phyloP scores from a whole-genome alignment of 257 asterid genomes.

The Osmanthus fragrans region DNA sequence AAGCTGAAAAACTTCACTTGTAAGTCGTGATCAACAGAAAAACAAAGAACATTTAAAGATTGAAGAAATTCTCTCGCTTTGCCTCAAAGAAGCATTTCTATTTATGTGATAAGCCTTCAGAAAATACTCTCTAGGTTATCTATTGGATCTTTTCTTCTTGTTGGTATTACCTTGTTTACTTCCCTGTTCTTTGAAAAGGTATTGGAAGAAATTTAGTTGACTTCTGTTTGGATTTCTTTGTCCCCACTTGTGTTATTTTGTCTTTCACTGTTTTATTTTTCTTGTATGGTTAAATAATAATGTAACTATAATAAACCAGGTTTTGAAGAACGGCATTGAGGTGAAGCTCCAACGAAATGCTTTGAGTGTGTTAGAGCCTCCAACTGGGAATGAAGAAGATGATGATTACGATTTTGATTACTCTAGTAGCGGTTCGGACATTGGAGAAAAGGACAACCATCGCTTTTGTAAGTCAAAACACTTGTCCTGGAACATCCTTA shows the following conservation, averaged over 20 bases:
- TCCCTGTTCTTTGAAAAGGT: neutral
- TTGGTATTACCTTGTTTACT: neutral
- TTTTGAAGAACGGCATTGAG: slow-evolving; percentile 89
- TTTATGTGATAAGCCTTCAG: too few species aligned
- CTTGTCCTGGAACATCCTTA: slow-evolving; percentile 10
- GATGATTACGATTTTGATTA: slow-evolving; percentile 67
- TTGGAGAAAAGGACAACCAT: slow-evolving; percentile 56
- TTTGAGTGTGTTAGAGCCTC: slow-evolving; percentile 85
- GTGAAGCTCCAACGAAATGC: slow-evolving; percentile 96
- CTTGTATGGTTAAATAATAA: neutral
- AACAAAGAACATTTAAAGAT: too few species aligned
- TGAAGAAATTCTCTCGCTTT: too few species aligned
- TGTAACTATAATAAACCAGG: slow-evolving; percentile 42
- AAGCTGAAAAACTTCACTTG: too few species aligned
- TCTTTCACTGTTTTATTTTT: neutral
- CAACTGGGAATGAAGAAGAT: slow-evolving; percentile 86
- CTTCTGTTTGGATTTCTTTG: neutral
- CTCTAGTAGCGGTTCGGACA: slow-evolving; percentile 79
- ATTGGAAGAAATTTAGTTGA: neutral
- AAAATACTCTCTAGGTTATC: neutral
- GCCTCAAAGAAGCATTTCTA: too few species aligned
- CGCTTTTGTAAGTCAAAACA: slow-evolving; percentile 55
- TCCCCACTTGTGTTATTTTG: neutral
- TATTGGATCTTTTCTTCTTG: neutral
- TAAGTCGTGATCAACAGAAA: too few species aligned